Evolutionary conservation across 441 rosid genomes (phyloP).

Genomic region (Bruguiera hainesii): DNA sequence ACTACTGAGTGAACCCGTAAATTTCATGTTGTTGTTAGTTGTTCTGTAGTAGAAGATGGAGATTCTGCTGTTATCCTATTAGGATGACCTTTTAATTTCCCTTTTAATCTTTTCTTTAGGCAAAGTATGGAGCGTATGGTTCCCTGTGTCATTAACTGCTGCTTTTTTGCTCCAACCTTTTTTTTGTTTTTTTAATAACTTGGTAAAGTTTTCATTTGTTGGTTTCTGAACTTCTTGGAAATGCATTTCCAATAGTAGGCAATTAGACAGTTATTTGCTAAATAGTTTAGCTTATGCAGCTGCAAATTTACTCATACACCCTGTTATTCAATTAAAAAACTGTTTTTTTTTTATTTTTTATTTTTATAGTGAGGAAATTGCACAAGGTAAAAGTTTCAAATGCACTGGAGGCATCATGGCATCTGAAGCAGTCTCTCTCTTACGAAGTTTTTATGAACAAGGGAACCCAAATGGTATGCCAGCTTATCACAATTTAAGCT

Average conservation of each 20-base stretch:
- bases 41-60: too few species aligned
- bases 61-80: too few species aligned
- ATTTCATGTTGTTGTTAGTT: too few species aligned
- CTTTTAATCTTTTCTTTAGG: too few species aligned
- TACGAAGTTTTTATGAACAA: slow-evolving; percentile 70
- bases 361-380: slow-evolving; percentile 31
- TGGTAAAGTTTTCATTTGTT: neutral
- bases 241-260: neutral
- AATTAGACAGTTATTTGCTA: neutral
- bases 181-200: neutral
- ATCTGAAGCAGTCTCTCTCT: slow-evolving; percentile 60
- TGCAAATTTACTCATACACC: neutral
- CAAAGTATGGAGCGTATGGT: too few species aligned
- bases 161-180: too few species aligned
- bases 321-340: neutral
- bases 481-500: neutral
- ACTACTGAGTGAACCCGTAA: too few species aligned
- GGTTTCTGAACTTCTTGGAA: neutral
- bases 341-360: neutral
- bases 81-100: too few species aligned
- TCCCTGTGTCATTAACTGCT: too few species aligned
- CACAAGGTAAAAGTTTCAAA: slow-evolving; percentile 47
- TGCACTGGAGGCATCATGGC: slow-evolving; percentile 73
- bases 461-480: slow-evolving; percentile 76
- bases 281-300: neutral